Conservation (phyloP, 2,329 filamentous ascomycete species). For the Cyphellophora europaea region DNA sequence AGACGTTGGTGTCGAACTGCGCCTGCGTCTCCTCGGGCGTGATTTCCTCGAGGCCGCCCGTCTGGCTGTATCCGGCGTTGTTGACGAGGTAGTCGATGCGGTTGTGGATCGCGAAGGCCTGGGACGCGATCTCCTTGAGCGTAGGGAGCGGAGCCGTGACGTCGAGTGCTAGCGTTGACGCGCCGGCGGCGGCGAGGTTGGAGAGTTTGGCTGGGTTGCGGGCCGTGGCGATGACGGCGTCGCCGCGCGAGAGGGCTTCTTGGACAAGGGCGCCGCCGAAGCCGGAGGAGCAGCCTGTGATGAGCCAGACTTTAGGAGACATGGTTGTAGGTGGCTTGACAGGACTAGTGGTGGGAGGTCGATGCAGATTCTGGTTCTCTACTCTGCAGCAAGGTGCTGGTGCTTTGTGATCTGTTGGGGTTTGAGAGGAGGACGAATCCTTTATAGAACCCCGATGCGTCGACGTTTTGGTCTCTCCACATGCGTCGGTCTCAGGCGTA, state of each 20-base stretch:
- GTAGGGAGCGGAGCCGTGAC: conserved; percentile 14
- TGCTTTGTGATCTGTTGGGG: too few species aligned
- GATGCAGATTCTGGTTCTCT: too few species aligned
- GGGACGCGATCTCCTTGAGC: conserved; percentile 7
- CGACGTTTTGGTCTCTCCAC: too few species aligned
- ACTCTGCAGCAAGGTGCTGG: too few species aligned
- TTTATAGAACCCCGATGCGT: too few species aligned
- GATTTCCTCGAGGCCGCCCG: conserved; percentile 22
- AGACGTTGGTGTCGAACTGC: conserved; percentile 29
- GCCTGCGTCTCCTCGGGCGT: conserved; percentile 19
- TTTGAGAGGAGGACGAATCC: too few species aligned
- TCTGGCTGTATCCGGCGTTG: conserved; percentile 23
- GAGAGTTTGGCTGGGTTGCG: conserved; percentile 21
- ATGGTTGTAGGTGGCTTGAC: too few species aligned
- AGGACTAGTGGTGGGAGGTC: too few species aligned
- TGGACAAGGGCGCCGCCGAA: conserved; percentile 23
- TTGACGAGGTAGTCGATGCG: conserved; percentile 27
- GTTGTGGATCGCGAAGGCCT: conserved; percentile 13
- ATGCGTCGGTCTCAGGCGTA: too few species aligned
- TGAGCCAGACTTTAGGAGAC: conserved; percentile 23
- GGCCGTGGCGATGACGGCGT: conserved; percentile 27
- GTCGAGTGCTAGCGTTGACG: conserved; percentile 18
- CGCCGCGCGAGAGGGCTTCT: conserved; percentile 21
- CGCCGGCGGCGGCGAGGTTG: conserved; percentile 20
- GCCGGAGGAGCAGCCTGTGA: conserved; percentile 27